Evolutionary conservation across 1,284 basidiomycete species (phyloP), one percentile per base, ranked within the genome.

Genomic region (Volvariella volvacea): DNA sequence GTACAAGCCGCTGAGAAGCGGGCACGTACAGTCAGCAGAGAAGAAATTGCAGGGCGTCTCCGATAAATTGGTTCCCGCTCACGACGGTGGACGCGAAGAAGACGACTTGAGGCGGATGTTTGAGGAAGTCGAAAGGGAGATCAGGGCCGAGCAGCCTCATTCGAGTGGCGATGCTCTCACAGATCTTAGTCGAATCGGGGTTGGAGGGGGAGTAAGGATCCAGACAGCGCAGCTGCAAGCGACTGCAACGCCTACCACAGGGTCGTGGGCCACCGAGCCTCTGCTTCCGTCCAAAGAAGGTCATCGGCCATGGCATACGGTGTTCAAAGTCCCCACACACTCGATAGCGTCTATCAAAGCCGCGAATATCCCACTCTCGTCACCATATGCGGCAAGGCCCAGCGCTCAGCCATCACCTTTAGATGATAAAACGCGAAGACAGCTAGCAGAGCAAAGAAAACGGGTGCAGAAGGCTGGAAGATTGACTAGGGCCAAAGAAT

Each of bases 1-100:
- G 54, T 81, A 91, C 66, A 89, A 87, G 62, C 87, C 88, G 3
- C 64, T 88, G 22, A 74, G 86, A 10, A 76, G 69, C 9, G 80
- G 78, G 4, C 57, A 65, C n/a, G 73, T 88, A 25, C 66, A 73
- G 49, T 73, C 78, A 2, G 83, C 88, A 7, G 88, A 92, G 46
- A 73, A 89, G 60, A 88, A 85, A 61, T 64, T 91, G 49, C 81
- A 77, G 30, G 40, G 25, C 9, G 20, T 30, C 8, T 14, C 21
- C 63, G 68, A 34, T 65, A 68, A 30, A 71, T 66, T 12, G 30
- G 10, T 46, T 49, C 28, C 7, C 44, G 7, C 44, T 41, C n/a
- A n/a, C n/a, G n/a, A n/a, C n/a, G 15, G 31, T 38, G 21, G 3
- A 46, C 0, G 17, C 17, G 15, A 22, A 17, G 16, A 19, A 1